These are phyloP conservation scores for Fusarium chlamydosporum DNA, from an alignment of 2,329 filamentous ascomycete species.

Conservation along the genomic window DNA sequence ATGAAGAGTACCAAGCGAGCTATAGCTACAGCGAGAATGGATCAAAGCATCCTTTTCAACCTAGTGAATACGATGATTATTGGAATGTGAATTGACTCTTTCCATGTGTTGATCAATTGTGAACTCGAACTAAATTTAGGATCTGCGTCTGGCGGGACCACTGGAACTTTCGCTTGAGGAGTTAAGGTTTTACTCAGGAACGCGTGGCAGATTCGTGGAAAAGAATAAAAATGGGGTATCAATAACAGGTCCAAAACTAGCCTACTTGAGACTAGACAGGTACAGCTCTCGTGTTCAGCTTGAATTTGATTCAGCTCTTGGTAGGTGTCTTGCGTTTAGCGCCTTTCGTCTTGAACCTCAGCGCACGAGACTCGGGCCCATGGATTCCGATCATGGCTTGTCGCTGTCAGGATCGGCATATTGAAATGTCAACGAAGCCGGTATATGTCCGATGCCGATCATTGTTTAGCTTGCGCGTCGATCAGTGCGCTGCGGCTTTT, in stretches of 20 bases:
- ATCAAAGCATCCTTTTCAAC: slow-evolving; percentile 31
- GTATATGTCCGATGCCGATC: slow-evolving; percentile 38
- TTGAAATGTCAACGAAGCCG: slow-evolving; percentile 20
- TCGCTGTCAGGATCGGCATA: slow-evolving; percentile 33
- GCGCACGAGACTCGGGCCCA: not conserved
- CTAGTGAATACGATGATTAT: slow-evolving; percentile 49
- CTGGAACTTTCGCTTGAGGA: slow-evolving; percentile 8
- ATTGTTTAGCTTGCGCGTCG: slow-evolving; percentile 24
- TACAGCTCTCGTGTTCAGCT: not conserved
- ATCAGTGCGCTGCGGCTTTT: slow-evolving; percentile 27
- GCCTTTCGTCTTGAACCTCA: slow-evolving; percentile 3
- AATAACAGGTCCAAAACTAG: slow-evolving; percentile 28
- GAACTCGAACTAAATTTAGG: slow-evolving; percentile 19
- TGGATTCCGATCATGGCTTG: slow-evolving; percentile 1
- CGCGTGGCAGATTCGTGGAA: slow-evolving; percentile 29
- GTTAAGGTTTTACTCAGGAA: slow-evolving; percentile 34
- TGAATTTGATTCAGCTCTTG: not conserved
- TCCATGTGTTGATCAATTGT: slow-evolving; percentile 3
- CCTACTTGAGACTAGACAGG: slow-evolving; percentile 17
- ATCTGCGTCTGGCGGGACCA: slow-evolving; percentile 16
- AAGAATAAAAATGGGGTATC: slow-evolving; percentile 34
- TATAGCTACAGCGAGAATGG: slow-evolving; percentile 41
- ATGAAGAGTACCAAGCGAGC: slow-evolving; percentile 37
- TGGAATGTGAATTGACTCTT: slow-evolving; percentile 43
- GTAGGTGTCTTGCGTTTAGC: not conserved